phyloP scores from a whole-genome alignment of 805 yeast species.

The Pichia phayaonensis region DNA sequence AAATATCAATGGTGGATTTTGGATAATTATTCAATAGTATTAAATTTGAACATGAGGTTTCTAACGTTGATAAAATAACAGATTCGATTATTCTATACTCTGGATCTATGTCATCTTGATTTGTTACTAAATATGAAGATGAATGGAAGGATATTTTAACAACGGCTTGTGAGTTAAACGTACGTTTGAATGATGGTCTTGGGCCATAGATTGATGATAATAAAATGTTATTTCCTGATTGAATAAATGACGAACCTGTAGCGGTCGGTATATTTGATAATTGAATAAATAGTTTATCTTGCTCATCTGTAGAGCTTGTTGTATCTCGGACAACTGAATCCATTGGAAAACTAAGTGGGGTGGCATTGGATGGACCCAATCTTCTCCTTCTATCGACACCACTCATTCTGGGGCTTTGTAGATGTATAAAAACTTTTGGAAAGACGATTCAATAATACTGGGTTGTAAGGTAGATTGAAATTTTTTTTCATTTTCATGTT shows the following conservation, averaged over 20 bases:
- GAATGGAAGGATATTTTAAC: slow-evolving; percentile 19
- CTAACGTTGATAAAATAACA: slow-evolving; percentile 27
- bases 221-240: slow-evolving; percentile 52
- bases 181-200: slow-evolving; percentile 46
- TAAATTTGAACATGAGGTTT: slow-evolving; percentile 35
- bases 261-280: slow-evolving; percentile 54
- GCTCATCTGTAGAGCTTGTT: neutral
- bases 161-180: slow-evolving; percentile 27
- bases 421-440: neutral
- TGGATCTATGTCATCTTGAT: slow-evolving; percentile 26
- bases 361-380: slow-evolving; percentile 71
- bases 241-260: slow-evolving; percentile 75
- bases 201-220: slow-evolving; percentile 83
- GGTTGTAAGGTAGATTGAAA: neutral
- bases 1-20: slow-evolving; percentile 79
- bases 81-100: slow-evolving; percentile 21
- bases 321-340: neutral
- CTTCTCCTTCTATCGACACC: slow-evolving; percentile 72
- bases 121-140: slow-evolving; percentile 7
- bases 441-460: neutral
- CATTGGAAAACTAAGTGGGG: slow-evolving; percentile 35
- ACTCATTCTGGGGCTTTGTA: slow-evolving; percentile 24
- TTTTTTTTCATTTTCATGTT: neutral
- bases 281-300: slow-evolving; percentile 38
- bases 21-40: slow-evolving; percentile 70